Evolutionary conservation across 192 early-diverging fungal species (phyloP), one percentile per base, ranked within the genome.

Genomic region (Radiomyces spectabilis): DNA sequence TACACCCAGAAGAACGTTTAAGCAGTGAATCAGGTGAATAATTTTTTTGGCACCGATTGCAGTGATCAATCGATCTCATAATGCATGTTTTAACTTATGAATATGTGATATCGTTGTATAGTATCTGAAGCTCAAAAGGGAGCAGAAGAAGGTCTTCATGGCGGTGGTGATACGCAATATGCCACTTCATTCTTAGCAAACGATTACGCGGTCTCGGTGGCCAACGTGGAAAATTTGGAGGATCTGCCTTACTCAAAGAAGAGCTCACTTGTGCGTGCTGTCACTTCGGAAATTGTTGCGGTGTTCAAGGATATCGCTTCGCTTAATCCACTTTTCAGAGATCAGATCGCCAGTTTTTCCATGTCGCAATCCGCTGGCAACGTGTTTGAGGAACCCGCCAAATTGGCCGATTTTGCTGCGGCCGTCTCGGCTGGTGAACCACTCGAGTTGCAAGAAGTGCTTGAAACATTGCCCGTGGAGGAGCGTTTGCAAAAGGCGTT

Each of bases 271-370:
- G 78, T 99, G 29, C 88, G 91, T 26, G 96, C 96, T 21, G 86
- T 89, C 26, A 94, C 92, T 24, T 88, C 87, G 0, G 96, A 99
- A 69, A 95, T 97, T 51, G 86, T 99, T 6, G 88, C 91, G 2
- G 93, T 94, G 8, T 87, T 99, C 61, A 94, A 94, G 67, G 96
- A 99, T 66, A 96, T 99, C 55, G 91, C 92, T 5, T 77, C 85
- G 6, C 65, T 95, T 63, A 99, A 97, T 64, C 92, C 93, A 8
- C 82, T 99, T 37, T 89, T 99, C 72, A 83, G 96, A 27, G 96
- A 99, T 73, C 96, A 99, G 74, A 99, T 99, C 62, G 88, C 95
- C 52, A 91, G 88, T 61, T 95, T 99, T 68, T 91, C 88, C 41
- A 94, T 95, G 76, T 86, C 86, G 1, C 93, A 97, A 68, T 89